Evolutionary conservation across 2,329 filamentous ascomycete genomes (phyloP), one percentile per base, ranked within the genome.

Genomic region (Talaromyces sp.): DNA sequence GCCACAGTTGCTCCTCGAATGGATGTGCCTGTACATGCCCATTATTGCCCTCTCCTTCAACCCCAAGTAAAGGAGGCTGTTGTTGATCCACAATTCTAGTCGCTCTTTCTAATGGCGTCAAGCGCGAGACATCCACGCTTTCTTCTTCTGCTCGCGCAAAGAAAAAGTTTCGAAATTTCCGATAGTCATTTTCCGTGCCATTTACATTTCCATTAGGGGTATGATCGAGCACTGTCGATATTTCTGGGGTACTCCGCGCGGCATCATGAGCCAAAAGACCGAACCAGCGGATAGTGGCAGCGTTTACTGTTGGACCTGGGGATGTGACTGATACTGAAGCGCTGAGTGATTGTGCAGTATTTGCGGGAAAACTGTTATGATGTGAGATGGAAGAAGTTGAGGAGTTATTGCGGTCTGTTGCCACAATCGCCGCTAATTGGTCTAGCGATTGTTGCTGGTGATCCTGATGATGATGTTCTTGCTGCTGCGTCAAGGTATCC

Each of bases 281-380:
- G 40, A 71, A 70, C 67, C 71, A 71, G 36, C 56, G 45, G 10
- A 67, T 66, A 59, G 68, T 70, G n/a, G 68, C 71, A 65, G 65
- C 58, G 13, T 49, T 60, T 22, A 60, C 43, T 10, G 58, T 60
- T 43, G 58, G 58, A 19, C 58, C 58, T 1, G 58, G 58, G 1
- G 58, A 60, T 38, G 40, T 38, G 13, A 49, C 13, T 15, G 58
- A 60, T 15, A 38, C 38, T 5, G 51, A 54, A 15, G 58, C 25
- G 45, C 58, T 49, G 13, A 34, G 38, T 22, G 58, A 40, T n/a
- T 47, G 40, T 17, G 40, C 11, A 34, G 40, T 34, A 60, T 38
- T 34, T 27, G 40, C 6, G 29, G 58, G 27, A 5, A 54, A 34
- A 8, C 25, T 29, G 25, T 27, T 53, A 22, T 53, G 29, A 54